These are phyloP conservation scores for Basipetospora chlamydospora DNA, from an alignment of 2,329 filamentous ascomycete species.

Conservation along the genomic window DNA sequence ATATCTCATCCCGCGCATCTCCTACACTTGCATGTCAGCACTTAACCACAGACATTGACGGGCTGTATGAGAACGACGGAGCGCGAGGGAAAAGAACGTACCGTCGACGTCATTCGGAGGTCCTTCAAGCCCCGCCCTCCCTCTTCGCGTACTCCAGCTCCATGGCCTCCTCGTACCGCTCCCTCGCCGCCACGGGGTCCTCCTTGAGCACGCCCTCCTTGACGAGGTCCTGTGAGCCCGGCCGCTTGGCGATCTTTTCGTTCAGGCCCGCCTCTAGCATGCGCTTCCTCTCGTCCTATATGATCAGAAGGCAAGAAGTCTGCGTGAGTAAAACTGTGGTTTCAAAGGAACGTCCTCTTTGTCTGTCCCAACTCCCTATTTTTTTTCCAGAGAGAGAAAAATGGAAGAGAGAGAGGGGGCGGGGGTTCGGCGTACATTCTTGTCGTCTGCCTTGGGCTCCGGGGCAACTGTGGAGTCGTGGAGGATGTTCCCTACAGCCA, in stretches of 20 bases:
- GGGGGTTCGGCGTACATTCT: conserved; percentile 35
- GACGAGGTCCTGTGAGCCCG: conserved; percentile 60
- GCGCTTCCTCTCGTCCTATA: too few relatives aligned
- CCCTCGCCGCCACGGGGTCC: conserved; percentile 43
- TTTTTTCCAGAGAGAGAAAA: too few relatives aligned
- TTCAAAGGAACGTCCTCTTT: background rate
- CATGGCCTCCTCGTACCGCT: conserved; percentile 45
- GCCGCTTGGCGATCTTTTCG: conserved; percentile 69
- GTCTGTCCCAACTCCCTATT: background rate
- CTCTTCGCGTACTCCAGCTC: conserved; percentile 51
- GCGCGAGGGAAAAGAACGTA: too few relatives aligned
- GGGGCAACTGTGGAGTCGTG: conserved; percentile 66
- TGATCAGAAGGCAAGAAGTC: background rate
- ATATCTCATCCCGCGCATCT: too few relatives aligned
- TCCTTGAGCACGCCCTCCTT: conserved; percentile 66
- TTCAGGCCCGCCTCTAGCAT: conserved; percentile 81
- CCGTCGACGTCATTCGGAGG: too few relatives aligned
- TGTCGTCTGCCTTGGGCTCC: conserved; percentile 63
- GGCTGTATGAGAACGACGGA: too few relatives aligned
- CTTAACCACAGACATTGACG: too few relatives aligned
- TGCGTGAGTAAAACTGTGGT: too few relatives aligned
- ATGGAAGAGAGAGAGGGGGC: conserved; percentile 3
- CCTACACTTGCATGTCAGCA: too few relatives aligned
- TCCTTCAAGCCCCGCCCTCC: conserved; percentile 40
- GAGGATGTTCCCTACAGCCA: conserved; percentile 65